Conservation (phyloP, 371 early-diverging fungal species). For the Zychaea mexicana region DNA sequence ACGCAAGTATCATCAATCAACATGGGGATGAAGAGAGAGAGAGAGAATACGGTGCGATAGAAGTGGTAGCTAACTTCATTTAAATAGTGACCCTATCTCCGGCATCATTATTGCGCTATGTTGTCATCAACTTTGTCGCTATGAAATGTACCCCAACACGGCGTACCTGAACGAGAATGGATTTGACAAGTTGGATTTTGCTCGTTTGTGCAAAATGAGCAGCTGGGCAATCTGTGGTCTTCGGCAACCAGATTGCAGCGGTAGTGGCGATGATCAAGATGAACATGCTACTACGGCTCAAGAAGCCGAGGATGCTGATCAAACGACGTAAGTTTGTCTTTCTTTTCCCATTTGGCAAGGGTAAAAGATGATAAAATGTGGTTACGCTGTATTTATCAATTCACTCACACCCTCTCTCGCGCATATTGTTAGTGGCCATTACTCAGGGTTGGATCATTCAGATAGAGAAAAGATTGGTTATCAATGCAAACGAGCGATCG, state of each 20-base stretch:
- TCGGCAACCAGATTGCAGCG: constrained; percentile 7
- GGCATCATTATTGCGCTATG: constrained; percentile 89
- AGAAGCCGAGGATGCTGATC: constrained; percentile 47
- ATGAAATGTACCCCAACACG: constrained; percentile 74
- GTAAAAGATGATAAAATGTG: neutral
- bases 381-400: neutral
- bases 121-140: constrained; percentile 89
- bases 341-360: neutral
- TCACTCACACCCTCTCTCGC: neutral
- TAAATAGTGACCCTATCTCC: constrained; percentile 43
- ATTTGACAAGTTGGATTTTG: constrained; percentile 58
- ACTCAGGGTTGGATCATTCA: constrained; percentile 59
- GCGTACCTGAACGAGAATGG: constrained; percentile 56
- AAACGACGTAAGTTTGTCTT: constrained; percentile 40
- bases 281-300: constrained; percentile 49
- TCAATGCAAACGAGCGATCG: constrained; percentile 76
- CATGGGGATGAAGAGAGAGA: too few relatives aligned
- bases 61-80: too few relatives aligned
- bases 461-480: constrained; percentile 71
- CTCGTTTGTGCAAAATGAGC: constrained; percentile 62
- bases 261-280: constrained; percentile 33
- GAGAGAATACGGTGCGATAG: too few relatives aligned
- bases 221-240: constrained; percentile 75
- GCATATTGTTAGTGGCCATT: constrained; percentile 47
- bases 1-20: constrained; percentile 25